Evolutionary conservation across 2,329 filamentous ascomycete genomes (phyloP), one percentile per base, ranked within the genome.

Genomic region (Exophiala sp.): DNA sequence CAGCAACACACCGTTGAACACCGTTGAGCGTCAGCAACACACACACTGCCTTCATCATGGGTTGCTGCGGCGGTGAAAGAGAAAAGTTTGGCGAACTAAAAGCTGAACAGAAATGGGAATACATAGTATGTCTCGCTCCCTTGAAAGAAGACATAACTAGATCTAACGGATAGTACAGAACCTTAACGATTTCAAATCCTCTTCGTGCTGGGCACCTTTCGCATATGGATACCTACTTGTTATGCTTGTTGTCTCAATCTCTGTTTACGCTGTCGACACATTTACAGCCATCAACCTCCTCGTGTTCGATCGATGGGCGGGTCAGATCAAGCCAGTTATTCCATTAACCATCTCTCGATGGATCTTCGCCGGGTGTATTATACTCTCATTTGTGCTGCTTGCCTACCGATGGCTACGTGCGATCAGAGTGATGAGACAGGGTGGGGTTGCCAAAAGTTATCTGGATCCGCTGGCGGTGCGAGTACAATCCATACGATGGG

Each of bases 271-370:
- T 24, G 88, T 95, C 68, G 92, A 97, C 73, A 91, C 86, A 57
- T 97, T 96, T 68, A 96, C 91, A 3, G 91, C 91, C 58, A 82
- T 96, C 73, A 95, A 96, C 60, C 78, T 99, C 38, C 81, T 99
- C 47, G 88, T 82, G 52, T 96, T 96, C 74, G 84, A 95, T 73
- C 84, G 84, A 56, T 97, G 91, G 91, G 89, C 89, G 1, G 89
- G 88, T 49, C 80, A 89, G 62, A 87, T 97, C 63, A 75, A 89
- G 63, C 91, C 91, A 1, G 80, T 82, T 38, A 87, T 97, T 61
- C 81, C 85, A 3, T 84, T 95, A 66, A 75, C 83, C 45, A 81
- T 92, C 50, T 88, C 90, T 10, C 95, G 94, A 74, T 96, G 91
- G 91, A 91, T 99, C 69, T 99, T 97, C 69, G 87, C 89, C 24